These are phyloP conservation scores for Camelina sativa DNA, from an alignment of 345 rosid genomes.

Conservation along the genomic window DNA sequence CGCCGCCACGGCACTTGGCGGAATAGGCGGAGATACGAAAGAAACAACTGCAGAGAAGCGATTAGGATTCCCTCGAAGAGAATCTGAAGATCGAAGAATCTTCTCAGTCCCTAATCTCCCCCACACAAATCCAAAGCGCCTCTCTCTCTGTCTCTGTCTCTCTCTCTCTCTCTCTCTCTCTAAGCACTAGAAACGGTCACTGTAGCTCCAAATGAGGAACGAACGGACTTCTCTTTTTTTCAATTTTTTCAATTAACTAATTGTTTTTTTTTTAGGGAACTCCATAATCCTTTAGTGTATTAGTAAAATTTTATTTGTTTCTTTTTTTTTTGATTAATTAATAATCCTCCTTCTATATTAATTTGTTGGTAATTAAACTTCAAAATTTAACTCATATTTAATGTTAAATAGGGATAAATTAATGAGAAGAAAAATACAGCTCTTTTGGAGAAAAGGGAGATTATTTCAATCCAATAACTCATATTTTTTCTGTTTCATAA, in stretches of 20 bases:
- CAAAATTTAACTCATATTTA: no score
- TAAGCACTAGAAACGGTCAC: conserved; percentile 43
- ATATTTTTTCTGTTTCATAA: no score
- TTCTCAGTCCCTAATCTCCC: neutral
- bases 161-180: neutral
- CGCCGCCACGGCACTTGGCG: conserved; percentile 15
- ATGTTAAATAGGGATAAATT: no score
- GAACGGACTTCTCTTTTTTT: conserved; percentile 38
- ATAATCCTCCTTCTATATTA: no score
- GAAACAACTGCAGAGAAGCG: neutral
- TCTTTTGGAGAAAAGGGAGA: no score
- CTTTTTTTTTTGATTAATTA: no score
- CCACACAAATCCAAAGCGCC: conserved; percentile 13
- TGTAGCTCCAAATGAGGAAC: conserved; percentile 47
- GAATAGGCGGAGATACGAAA: conserved; percentile 18
- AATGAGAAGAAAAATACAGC: no score
- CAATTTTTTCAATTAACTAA: neutral
- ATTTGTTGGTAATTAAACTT: no score
- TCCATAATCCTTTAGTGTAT: no score
- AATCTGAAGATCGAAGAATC: conserved; percentile 25
- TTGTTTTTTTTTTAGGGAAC: no score
- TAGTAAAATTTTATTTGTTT: no score
- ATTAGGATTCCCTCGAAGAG: neutral
- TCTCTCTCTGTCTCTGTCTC: neutral
- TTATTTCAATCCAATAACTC: no score